Evolutionary conservation across 768 basidiomycete genomes (phyloP).

Genomic region (Galerina marginata): DNA sequence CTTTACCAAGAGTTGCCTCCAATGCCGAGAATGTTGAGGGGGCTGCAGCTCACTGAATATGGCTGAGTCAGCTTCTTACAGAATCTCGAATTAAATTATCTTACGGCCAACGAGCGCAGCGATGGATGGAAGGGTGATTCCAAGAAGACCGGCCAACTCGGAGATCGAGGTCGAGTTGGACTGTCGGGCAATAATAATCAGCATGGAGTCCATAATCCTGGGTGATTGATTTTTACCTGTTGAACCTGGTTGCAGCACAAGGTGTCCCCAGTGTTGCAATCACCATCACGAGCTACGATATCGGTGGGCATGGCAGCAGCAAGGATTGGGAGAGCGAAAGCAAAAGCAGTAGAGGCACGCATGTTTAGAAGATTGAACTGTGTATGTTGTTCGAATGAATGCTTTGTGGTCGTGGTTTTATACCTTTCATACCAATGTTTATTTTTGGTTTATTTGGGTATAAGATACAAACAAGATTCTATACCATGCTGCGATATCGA

Average conservation of each 20-base stretch:
- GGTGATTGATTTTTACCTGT: constrained; percentile 1
- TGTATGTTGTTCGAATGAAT: too few species aligned
- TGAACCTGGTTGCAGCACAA: constrained; percentile 25
- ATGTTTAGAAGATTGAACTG: constrained; percentile 1
- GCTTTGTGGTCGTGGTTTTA: too few species aligned
- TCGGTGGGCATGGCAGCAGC: constrained; percentile 19
- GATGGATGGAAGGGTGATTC: constrained; percentile 11
- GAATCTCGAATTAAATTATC: not conserved
- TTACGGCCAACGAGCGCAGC: constrained; percentile 4
- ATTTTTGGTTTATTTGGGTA: too few species aligned
- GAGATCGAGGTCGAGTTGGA: not conserved
- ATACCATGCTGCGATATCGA: too few species aligned
- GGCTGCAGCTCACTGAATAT: constrained; percentile 18
- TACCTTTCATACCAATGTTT: too few species aligned
- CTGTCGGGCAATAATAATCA: too few species aligned
- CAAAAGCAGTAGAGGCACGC: constrained; percentile 20
- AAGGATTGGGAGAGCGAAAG: constrained; percentile 26
- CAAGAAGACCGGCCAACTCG: constrained; percentile 13
- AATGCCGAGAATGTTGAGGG: constrained; percentile 16
- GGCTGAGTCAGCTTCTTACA: not conserved
- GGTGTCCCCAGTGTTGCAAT: constrained; percentile 25
- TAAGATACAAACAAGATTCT: too few species aligned
- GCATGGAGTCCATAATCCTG: too few species aligned
- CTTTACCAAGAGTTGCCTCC: constrained; percentile 20
- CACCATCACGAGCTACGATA: constrained; percentile 7